A percentile compares a stretch with the other conserved stretches of the same genome.
These are phyloP conservation scores for Austroboletus novae-zelandiae DNA, from an alignment of 1,284 basidiomycete genomes.

Conservation along the genomic window DNA sequence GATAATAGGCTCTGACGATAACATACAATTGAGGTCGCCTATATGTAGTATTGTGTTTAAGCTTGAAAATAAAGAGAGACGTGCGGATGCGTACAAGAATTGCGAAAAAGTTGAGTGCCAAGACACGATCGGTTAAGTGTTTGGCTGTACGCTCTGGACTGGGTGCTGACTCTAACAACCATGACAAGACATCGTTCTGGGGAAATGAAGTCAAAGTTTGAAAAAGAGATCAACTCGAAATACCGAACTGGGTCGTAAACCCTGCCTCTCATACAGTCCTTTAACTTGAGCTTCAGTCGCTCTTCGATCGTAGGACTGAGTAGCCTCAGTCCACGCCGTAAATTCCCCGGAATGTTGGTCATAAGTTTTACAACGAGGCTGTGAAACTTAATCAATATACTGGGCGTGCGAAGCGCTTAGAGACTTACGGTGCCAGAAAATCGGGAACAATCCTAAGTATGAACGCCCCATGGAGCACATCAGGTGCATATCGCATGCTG, in stretches of 20 bases:
- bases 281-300: conserved; percentile 26
- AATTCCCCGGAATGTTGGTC: background rate
- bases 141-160: conserved; percentile 4
- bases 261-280: conserved; percentile 36
- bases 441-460: conserved; percentile 36
- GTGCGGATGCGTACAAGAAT: conserved; percentile 27
- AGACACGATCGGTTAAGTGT: conserved; percentile 31
- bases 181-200: background rate
- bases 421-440: conserved; percentile 38
- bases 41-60: background rate
- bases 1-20: background rate
- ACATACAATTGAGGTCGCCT: conserved; percentile 13
- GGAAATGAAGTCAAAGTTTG: conserved; percentile 9
- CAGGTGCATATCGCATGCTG: conserved; percentile 33
- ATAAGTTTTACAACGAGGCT: conserved; percentile 1
- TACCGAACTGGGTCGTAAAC: conserved; percentile 35
- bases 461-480: conserved; percentile 28
- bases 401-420: background rate
- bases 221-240: background rate
- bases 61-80: background rate
- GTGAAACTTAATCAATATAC: too few species aligned
- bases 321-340: conserved; percentile 20
- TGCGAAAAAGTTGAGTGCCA: conserved; percentile 38
- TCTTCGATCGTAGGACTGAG: conserved; percentile 36
- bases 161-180: background rate